These are phyloP conservation scores for Sporisorium scitamineum DNA, from an alignment of 1,284 basidiomycete genomes.

Conservation along the genomic window DNA sequence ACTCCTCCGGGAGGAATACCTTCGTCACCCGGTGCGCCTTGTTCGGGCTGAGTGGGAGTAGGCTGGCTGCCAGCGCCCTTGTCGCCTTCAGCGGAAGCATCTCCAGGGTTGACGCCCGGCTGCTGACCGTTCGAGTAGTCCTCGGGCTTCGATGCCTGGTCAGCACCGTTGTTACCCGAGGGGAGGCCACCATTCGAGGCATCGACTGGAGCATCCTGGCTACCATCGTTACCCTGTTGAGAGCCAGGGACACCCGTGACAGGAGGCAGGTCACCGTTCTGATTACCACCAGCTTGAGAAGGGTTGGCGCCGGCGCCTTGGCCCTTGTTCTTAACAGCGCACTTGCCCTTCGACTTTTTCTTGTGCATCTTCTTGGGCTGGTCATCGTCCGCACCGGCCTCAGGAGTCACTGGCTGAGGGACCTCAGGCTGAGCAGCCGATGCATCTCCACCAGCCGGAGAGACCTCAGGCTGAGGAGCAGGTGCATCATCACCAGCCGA, in stretches of 20 bases:
- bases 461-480: neutral
- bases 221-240: neutral
- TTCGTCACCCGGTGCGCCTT: neutral
- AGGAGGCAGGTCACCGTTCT: neutral
- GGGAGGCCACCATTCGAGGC: neutral
- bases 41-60: neutral
- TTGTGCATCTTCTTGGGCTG: conserved; percentile 21
- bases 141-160: neutral
- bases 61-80: neutral
- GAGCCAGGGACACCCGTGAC: neutral
- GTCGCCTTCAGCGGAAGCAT: neutral
- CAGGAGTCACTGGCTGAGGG: neutral
- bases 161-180: neutral
- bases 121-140: neutral
- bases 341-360: conserved; percentile 29
- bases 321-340: conserved; percentile 13
- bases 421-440: neutral
- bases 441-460: neutral
- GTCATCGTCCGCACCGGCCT: neutral
- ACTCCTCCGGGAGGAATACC: neutral
- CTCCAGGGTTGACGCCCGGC: neutral
- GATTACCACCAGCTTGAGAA: neutral
- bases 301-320: neutral
- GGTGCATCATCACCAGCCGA: neutral
- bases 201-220: neutral